Base-by-base conservation (phyloP, 2,329 filamentous ascomycete genomes). In the Venturia nashicola region DNA sequence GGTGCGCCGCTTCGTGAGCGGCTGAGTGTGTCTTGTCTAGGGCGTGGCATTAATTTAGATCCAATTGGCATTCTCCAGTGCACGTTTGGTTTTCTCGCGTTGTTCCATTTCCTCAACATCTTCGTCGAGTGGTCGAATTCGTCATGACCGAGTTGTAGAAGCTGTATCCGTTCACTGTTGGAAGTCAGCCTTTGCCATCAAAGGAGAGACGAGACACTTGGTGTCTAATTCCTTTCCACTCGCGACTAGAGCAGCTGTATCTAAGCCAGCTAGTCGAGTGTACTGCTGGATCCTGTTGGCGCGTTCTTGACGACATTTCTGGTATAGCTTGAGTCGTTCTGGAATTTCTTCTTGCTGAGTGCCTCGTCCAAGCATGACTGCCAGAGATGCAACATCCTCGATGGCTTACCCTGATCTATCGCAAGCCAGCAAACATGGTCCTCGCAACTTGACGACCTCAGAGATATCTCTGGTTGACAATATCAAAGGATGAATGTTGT, bases 331-430 rank as follows among this genome's bases (percentile, higher is more conserved):
- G 8, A 89, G 73, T 0, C 86, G 78, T 8, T 82, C 79, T 0
- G 80, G 73, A 0, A 89, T 74, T 0, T 84, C 80, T 0, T 75
- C 71, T 0, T 70, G 66, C 0, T 69, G 64, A 0, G 80, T 80
- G 0, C 78, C 80, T 0, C 68, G 66, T 0, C 80, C 79, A 0
- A 89, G 74, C 7, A 89, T 76, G 1, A 81, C 79, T 0, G 78
- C 79, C 0, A 90, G 70, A 0, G 84, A 79, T 0, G 81, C 82
- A 0, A 81, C 86, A 66, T 90, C 87, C 70, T 90, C 86, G 54
- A 89, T 87, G 0, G 87, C 86, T 64, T 83, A 0, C 80, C 84
- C 72, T 85, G 83, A 66, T 84, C 46, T 51, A 27, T 73, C 16
- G 11, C 51, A 44, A 57, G 9, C 60, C 14, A 51, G 39, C 42